Evolutionary conservation across 176 grass and related monocot genomes (phyloP).

Genomic region (Oryza longistaminata): DNA sequence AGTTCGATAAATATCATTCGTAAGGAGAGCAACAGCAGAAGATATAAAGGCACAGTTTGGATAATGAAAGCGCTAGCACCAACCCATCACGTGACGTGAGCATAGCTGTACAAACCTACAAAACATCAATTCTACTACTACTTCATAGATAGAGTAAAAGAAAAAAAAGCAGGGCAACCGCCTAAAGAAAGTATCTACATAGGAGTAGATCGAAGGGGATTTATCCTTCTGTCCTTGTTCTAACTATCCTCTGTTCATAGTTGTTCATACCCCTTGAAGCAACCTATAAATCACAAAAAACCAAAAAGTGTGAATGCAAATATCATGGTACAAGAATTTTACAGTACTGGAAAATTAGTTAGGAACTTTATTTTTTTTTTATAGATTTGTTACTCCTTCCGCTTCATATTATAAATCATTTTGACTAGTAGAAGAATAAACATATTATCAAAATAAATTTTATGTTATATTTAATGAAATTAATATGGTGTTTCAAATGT

Average conservation of each 20-base stretch:
- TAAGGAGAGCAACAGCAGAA: neutral
- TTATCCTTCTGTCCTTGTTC: constrained; percentile 2
- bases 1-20: constrained; percentile 25
- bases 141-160: neutral
- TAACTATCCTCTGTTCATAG: neutral
- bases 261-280: neutral
- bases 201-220: neutral
- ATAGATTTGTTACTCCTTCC: too few species aligned
- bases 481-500: too few species aligned
- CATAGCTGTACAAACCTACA: constrained; percentile 11
- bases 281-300: neutral
- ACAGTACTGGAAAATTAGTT: neutral
- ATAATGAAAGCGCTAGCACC: constrained; percentile 7
- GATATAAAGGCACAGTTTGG: neutral
- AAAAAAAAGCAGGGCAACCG: neutral
- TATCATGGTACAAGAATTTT: neutral
- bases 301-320: neutral
- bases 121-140: neutral
- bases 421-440: too few species aligned
- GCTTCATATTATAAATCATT: too few species aligned
- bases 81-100: neutral
- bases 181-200: neutral
- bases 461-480: too few species aligned
- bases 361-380: neutral
- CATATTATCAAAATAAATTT: too few species aligned